Conservation (phyloP, 2,329 filamentous ascomycete species). For the Xylariaceae sp. region DNA sequence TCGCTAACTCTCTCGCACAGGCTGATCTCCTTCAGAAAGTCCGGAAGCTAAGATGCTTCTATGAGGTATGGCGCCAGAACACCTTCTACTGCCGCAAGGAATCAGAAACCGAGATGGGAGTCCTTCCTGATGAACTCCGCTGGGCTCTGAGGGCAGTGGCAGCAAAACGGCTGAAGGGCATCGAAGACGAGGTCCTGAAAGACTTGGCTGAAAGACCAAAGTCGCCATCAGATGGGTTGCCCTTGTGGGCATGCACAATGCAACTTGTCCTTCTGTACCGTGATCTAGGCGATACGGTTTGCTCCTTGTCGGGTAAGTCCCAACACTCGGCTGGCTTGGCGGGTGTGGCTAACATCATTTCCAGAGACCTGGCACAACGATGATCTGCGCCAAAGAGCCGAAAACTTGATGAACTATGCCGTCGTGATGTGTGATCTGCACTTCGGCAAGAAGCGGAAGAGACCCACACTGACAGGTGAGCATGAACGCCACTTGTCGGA, state of each 20-base stretch:
- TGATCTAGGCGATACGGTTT: constrained; percentile 33
- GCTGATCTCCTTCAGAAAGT: constrained; percentile 40
- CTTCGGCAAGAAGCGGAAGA: constrained; percentile 29
- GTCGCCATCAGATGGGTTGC: constrained; percentile 30
- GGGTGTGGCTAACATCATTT: constrained; percentile 18
- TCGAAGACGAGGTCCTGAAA: constrained; percentile 26
- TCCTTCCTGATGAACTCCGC: constrained; percentile 33
- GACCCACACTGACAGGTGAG: constrained; percentile 20
- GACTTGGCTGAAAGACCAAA: constrained; percentile 18
- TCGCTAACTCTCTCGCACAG: constrained; percentile 30
- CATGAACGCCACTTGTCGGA: constrained; percentile 17
- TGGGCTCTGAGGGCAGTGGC: constrained; percentile 26
- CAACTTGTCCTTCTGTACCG: constrained; percentile 46
- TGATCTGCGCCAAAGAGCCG: constrained; percentile 16
- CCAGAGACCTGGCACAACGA: constrained; percentile 10
- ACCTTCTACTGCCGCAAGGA: constrained; percentile 36
- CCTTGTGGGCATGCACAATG: constrained; percentile 47
- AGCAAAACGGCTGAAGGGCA: constrained; percentile 25
- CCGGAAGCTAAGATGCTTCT: constrained; percentile 45
- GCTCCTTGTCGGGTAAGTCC: constrained; percentile 20
- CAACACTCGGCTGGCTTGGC: not conserved
- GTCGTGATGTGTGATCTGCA: constrained; percentile 31
- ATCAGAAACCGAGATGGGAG: constrained; percentile 25
- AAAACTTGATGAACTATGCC: constrained; percentile 26
- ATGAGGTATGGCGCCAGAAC: constrained; percentile 43